Percentiles rank a stretch among this genome's conserved stretches.
These are phyloP conservation scores for Phaeosphaeria sp. DNA, from an alignment of 2,329 filamentous ascomycete species.

Conservation along the genomic window DNA sequence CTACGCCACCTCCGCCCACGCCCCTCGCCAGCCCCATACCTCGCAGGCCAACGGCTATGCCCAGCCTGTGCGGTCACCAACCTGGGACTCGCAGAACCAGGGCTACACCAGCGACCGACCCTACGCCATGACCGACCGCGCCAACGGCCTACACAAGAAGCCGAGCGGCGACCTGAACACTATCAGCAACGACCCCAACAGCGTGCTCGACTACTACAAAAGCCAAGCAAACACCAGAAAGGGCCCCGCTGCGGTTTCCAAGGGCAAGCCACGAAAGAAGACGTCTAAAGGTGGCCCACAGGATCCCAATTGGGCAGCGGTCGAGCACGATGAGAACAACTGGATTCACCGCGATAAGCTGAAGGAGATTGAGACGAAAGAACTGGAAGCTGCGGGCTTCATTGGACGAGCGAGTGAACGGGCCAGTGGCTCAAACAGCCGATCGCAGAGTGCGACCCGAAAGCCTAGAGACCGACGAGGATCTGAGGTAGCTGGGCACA, in stretches of 20 bases:
- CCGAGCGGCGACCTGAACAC: constrained; percentile 52
- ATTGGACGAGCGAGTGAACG: constrained; percentile 62
- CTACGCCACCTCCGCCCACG: constrained; percentile 35
- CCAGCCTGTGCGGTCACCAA: constrained; percentile 38
- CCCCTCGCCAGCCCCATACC: constrained; percentile 42
- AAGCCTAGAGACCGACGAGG: constrained; percentile 39
- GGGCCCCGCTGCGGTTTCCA: constrained; percentile 17
- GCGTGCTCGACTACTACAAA: constrained; percentile 55
- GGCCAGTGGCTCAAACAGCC: constrained; percentile 46
- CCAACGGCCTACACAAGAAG: constrained; percentile 49
- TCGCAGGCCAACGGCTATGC: constrained; percentile 44
- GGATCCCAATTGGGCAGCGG: constrained; percentile 29
- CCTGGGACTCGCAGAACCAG: constrained; percentile 38
- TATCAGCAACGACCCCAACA: constrained; percentile 54
- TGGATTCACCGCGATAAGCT: constrained; percentile 90
- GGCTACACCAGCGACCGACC: constrained; percentile 30
- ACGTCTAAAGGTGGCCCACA: constrained; percentile 16
- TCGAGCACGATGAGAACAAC: constrained; percentile 66
- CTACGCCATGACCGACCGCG: constrained; percentile 44
- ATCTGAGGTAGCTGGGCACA: constrained; percentile 37
- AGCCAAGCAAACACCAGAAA: constrained; percentile 23
- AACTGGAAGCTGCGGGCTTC: constrained; percentile 80
- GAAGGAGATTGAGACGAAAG: constrained; percentile 79
- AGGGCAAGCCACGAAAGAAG: constrained; percentile 40
- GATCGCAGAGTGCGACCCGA: constrained; percentile 41